Percentiles rank a stretch among this genome's conserved stretches.
Evolutionary conservation across 371 early-diverging fungal genomes (phyloP).

Genomic region (Massospora cicadina): DNA sequence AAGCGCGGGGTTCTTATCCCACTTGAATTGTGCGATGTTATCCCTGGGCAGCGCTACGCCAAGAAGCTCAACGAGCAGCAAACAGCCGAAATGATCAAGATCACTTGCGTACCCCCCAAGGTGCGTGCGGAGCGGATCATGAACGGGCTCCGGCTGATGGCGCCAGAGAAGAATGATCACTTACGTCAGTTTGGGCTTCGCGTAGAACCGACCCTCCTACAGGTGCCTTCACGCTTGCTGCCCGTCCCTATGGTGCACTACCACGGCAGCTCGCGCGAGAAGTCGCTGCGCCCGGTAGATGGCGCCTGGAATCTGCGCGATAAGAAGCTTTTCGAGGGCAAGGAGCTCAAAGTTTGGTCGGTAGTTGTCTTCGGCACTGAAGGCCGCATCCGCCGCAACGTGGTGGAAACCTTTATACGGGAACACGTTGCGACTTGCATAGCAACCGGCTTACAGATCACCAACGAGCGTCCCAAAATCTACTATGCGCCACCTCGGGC

Average conservation of each 20-base stretch:
- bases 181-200: conserved; percentile 42
- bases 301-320: conserved; percentile 88
- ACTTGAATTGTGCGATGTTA: conserved; percentile 71
- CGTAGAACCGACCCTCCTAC: conserved; percentile 32
- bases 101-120: conserved; percentile 59
- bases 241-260: conserved; percentile 64
- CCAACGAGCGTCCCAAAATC: conserved; percentile 47
- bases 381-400: conserved; percentile 15
- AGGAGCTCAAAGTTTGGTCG: conserved; percentile 59
- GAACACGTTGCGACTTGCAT: conserved; percentile 26
- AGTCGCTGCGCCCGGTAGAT: conserved; percentile 49
- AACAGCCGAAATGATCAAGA: conserved; percentile 82
- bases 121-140: conserved; percentile 38
- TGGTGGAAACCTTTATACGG: conserved; percentile 31
- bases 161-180: conserved; percentile 30
- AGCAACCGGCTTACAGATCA: conserved; percentile 38
- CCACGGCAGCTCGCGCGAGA: conserved; percentile 26
- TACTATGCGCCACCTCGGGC: conserved; percentile 37
- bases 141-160: conserved; percentile 24
- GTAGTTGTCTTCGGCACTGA: conserved; percentile 41
- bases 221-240: conserved; percentile 47
- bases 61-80: conserved; percentile 63
- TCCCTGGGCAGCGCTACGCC: too few species aligned
- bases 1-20: conserved; percentile 41
- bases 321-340: conserved; percentile 60